A percentile compares a stretch with the other conserved stretches of the same genome.
These are phyloP conservation scores for Mallotus repandus DNA, from an alignment of 441 rosid species.

Conservation along the genomic window DNA sequence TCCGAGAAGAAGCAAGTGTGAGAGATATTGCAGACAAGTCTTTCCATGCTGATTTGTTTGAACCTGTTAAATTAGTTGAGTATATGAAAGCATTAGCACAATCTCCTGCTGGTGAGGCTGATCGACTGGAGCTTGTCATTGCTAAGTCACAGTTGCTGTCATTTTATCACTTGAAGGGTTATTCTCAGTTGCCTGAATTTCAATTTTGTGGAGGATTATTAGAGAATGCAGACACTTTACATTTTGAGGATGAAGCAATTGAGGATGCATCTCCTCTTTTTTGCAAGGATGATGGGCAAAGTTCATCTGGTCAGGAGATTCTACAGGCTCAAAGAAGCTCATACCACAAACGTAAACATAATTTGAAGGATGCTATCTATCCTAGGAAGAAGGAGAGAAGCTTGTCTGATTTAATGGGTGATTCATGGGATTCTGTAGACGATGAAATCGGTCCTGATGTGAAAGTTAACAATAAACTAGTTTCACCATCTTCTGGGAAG, in stretches of 20 bases:
- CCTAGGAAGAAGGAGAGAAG: constrained; percentile 52
- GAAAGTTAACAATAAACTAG: constrained; percentile 26
- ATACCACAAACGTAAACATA: constrained; percentile 57
- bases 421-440: constrained; percentile 43
- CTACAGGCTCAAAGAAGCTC: constrained; percentile 32
- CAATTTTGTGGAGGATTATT: constrained; percentile 36
- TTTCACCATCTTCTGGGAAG: constrained; percentile 41
- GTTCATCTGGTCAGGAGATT: constrained; percentile 24
- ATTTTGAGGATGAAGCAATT: constrained; percentile 27
- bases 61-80: constrained; percentile 46
- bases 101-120: constrained; percentile 47
- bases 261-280: constrained; percentile 17
- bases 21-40: constrained; percentile 39
- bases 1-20: constrained; percentile 38
- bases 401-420: constrained; percentile 47
- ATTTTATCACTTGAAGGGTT: constrained; percentile 55
- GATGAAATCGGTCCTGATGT: constrained; percentile 47
- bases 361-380: constrained; percentile 49
- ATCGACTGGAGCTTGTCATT: constrained; percentile 47
- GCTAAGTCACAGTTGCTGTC: constrained; percentile 56
- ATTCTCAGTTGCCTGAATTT: constrained; percentile 46
- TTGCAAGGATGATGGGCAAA: constrained; percentile 24
- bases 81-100: constrained; percentile 55
- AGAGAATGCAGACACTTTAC: constrained; percentile 30
- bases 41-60: constrained; percentile 33